Conservation (phyloP, 2,329 filamentous ascomycete genomes). For the Helminthosporium solani region DNA sequence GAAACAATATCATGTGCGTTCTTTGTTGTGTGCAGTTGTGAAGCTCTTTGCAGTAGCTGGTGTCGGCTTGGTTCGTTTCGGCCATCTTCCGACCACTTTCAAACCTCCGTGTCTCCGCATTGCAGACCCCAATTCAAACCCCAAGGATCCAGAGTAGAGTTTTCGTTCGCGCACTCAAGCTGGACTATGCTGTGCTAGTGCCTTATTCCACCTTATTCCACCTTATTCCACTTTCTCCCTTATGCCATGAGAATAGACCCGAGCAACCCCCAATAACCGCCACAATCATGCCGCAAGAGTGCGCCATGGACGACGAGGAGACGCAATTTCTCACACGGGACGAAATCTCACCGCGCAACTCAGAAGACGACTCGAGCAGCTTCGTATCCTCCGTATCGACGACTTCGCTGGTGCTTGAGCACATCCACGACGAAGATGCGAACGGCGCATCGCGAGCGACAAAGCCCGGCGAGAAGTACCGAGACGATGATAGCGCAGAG, state of each 20-base stretch:
- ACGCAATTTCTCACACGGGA: constrained; percentile 46
- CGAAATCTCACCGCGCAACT: constrained; percentile 30
- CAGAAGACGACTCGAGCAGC: constrained; percentile 45
- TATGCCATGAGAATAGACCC: constrained; percentile 18
- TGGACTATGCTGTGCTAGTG: not conserved
- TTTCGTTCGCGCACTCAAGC: not conserved
- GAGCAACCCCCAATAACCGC: constrained; percentile 2
- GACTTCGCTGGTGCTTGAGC: constrained; percentile 78
- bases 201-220: constrained; percentile 1
- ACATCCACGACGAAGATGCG: constrained; percentile 60
- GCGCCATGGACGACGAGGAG: constrained; percentile 46
- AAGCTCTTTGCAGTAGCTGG: constrained; percentile 21
- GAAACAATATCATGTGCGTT: constrained; percentile 12
- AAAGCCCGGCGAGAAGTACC: constrained; percentile 39
- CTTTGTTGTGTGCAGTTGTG: constrained; percentile 26
- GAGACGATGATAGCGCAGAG: constrained; percentile 43
- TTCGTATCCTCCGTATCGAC: constrained; percentile 79
- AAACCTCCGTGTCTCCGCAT: constrained; percentile 35
- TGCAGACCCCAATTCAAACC: not conserved
- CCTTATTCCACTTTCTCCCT: not conserved
- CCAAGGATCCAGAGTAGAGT: not conserved
- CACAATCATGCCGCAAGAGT: constrained; percentile 37
- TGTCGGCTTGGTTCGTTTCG: constrained; percentile 33
- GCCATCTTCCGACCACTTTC: constrained; percentile 18
- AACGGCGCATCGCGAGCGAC: constrained; percentile 30